Conservation (phyloP, 805 yeast genomes). For the Nakazawaea ambrosiae region DNA sequence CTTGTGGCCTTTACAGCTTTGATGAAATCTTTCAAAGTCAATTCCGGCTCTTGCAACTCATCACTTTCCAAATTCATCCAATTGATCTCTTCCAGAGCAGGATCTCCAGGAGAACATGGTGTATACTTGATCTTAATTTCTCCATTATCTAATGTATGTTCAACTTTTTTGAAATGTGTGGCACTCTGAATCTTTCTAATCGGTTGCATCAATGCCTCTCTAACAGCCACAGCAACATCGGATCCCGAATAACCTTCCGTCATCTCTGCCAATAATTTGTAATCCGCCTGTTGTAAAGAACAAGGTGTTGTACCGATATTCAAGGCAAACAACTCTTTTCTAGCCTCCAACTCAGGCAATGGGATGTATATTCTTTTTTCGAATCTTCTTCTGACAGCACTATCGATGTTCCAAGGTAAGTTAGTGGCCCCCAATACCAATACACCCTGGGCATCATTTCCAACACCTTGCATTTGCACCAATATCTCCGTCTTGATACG, state of each 20-base stretch:
- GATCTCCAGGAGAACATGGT: constrained; percentile 98
- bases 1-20: constrained; percentile 87
- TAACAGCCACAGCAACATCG: constrained; percentile 92
- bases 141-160: constrained; percentile 31
- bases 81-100: constrained; percentile 76
- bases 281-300: constrained; percentile 64
- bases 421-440: constrained; percentile 95
- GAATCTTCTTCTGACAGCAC: constrained; percentile 94
- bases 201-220: constrained; percentile 98
- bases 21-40: constrained; percentile 86
- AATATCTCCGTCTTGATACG: constrained; percentile 92
- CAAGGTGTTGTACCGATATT: constrained; percentile 91
- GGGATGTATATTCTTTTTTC: constrained; percentile 94
- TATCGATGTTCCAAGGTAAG: constrained; percentile 98
- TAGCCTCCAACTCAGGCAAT: constrained; percentile 87
- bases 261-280: constrained; percentile 75
- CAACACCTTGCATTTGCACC: constrained; percentile 99
- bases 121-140: constrained; percentile 45
- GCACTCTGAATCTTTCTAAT: constrained; percentile 92
- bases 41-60: constrained; percentile 82
- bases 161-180: constrained; percentile 77
- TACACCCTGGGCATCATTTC: constrained; percentile 89
- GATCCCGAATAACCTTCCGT: constrained; percentile 98
- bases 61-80: constrained; percentile 92
- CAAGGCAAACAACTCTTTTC: constrained; percentile 89